Evolutionary conservation across 805 yeast genomes (phyloP), one percentile per base, ranked within the genome.

Genomic region (Cyberlindnera euphorbiiphila): DNA sequence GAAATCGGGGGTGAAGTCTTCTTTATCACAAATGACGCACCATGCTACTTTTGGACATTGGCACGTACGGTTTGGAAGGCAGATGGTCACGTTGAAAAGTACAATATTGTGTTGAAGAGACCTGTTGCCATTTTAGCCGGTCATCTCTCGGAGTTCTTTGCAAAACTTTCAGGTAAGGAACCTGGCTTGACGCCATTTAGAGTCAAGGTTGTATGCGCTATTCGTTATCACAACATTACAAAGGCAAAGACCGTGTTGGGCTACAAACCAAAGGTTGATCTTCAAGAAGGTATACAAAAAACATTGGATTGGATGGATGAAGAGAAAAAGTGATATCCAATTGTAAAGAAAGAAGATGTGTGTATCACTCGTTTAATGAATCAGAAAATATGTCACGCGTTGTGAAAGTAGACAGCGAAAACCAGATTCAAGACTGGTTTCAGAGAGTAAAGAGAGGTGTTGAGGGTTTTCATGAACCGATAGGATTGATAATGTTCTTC

Each of bases 11-110:
- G 98, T 37, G 86, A 91, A 59, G 74, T 82, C 2, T 93, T 87
- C 60, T 87, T 91, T 57, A 69, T 93, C 46, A 91, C 98, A 7
- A 93, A 93, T 59, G 98, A 89, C 61, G 72, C 89, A 4, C 98
- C 98, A 14, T 75, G 93, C 13, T 94, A 89, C 62, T 93, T 93
- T 62, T 93, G 98, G 97, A 86, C 97, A 4, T 69, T 93, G 51
- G 97, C 97, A 8, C 76, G 97, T 56, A 84, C 95, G 2, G 95
- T 93, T 18, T 93, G 98, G 98, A 91, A 91, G 59, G 89, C 91
- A 16, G 96, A 88, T 62, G 97, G 96, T 4, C 83, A 81, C 55
- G 72, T 85, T 38, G 93, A 83, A 49, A 72, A 71, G 20, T 69
- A 62, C 36, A 81, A 78, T 49, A 78, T 86, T 47, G 88, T 78